Percentiles rank a stretch among this genome's conserved stretches.
Evolutionary conservation across 768 basidiomycete genomes (phyloP).

Genomic region (Trametes gibbosa): DNA sequence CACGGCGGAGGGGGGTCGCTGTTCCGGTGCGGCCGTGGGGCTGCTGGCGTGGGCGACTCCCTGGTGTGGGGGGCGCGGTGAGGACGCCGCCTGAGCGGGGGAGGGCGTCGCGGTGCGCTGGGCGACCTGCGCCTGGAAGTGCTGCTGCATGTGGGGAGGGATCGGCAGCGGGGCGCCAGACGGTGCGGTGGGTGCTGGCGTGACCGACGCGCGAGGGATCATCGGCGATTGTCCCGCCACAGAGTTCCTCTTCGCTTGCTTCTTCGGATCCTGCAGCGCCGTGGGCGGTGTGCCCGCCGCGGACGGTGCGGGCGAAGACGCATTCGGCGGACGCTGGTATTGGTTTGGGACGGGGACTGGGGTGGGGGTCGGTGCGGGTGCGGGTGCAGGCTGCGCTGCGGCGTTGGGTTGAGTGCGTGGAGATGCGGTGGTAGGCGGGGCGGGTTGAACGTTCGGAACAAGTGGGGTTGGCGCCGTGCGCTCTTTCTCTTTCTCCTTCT

Average conservation of each 20-base stretch:
- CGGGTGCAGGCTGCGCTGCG: background rate
- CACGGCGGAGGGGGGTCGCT: constrained; percentile 13
- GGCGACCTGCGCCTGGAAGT: constrained; percentile 12
- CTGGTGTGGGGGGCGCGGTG: constrained; percentile 12
- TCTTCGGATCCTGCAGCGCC: constrained; percentile 2
- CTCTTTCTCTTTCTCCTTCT: constrained; percentile 8
- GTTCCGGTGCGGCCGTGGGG: constrained; percentile 11
- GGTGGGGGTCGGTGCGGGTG: background rate
- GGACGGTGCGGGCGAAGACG: constrained; percentile 7
- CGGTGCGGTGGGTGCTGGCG: constrained; percentile 20
- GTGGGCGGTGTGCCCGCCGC: constrained; percentile 1
- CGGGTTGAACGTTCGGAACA: background rate
- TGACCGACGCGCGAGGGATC: constrained; percentile 16
- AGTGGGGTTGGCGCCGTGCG: constrained; percentile 2
- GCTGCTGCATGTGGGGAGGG: constrained; percentile 25
- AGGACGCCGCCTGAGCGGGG: constrained; percentile 15
- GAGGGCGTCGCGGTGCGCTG: constrained; percentile 14
- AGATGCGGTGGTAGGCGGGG: background rate
- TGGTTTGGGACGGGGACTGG: background rate
- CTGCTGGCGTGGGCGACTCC: constrained; percentile 15
- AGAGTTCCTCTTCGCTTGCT: constrained; percentile 7
- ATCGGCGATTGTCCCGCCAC: constrained; percentile 10
- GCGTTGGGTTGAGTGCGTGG: background rate
- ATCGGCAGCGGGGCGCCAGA: constrained; percentile 21
- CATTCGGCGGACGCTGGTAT: background rate